Percentiles rank a stretch among this genome's conserved stretches.
phyloP scores from a whole-genome alignment of 2,329 filamentous ascomycete species.

The Scortechinia acanthostroma region DNA sequence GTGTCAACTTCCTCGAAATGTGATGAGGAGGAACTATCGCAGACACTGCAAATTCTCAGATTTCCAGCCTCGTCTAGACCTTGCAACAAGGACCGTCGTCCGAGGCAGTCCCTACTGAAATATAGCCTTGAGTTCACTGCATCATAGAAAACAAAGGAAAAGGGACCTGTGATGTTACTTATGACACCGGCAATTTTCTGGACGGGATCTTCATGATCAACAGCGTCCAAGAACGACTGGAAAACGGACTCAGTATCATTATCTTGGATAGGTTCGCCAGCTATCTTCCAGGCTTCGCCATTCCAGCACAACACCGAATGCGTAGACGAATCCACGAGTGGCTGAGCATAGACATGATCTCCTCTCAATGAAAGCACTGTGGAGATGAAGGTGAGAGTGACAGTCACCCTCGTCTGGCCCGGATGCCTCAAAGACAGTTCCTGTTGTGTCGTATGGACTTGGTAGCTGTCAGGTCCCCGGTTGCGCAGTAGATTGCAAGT shows the following conservation, averaged over 20 bases:
- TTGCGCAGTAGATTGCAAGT: background rate
- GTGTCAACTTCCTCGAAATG: slow-evolving; percentile 78
- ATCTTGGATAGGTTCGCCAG: slow-evolving; percentile 44
- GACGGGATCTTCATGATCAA: background rate
- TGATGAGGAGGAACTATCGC: slow-evolving; percentile 36
- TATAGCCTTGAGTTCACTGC: slow-evolving; percentile 52
- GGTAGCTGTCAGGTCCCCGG: background rate
- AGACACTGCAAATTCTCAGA: slow-evolving; percentile 64
- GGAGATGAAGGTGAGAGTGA: slow-evolving; percentile 62
- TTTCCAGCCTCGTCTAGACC: slow-evolving; percentile 28
- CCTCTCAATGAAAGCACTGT: slow-evolving; percentile 90
- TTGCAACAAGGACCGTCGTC: slow-evolving; percentile 73
- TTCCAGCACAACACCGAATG: slow-evolving; percentile 87
- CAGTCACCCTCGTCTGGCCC: slow-evolving; percentile 5
- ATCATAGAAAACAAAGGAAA: slow-evolving; percentile 83
- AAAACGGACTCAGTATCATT: slow-evolving; percentile 77
- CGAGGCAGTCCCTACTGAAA: slow-evolving; percentile 81
- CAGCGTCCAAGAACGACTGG: slow-evolving; percentile 40
- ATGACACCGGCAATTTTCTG: slow-evolving; percentile 38
- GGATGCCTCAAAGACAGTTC: background rate
- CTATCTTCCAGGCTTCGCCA: slow-evolving; percentile 83
- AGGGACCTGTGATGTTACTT: slow-evolving; percentile 69
- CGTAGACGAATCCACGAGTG: slow-evolving; percentile 48
- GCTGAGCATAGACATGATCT: slow-evolving; percentile 63
- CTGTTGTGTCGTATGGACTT: background rate